Evolutionary conservation across 306 rosid genomes (phyloP), one percentile per base, ranked within the genome.

Genomic region (Cucurbita moschata): DNA sequence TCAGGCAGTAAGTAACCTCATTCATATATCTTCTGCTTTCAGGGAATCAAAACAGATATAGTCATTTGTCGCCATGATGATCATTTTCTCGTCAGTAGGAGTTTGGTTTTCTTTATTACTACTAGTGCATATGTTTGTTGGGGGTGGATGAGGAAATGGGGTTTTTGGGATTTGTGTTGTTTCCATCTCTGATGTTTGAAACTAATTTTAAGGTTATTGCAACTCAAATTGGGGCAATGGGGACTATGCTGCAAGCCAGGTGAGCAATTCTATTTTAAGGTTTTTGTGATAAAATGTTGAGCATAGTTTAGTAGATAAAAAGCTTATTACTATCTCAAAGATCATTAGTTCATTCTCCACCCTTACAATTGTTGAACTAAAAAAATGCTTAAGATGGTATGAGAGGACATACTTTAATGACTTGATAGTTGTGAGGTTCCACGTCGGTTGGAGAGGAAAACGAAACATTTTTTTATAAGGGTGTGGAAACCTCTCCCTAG

Each of bases 231-330:
- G 96, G 92, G 75, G 78, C 96, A 56, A 86, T 90, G 98, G 96
- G 97, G 73, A 90, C 97, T 30, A 80, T 93, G 63, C 79, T 93
- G 69, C 87, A 90, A 70, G 98, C 97, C 72, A 94, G 96, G 98
- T 94, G 42, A 78, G 89, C 77, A 61, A 16, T 73, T 5, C 35
- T 30, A 30, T 30, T 30, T 30, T 0, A 30, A 30, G 35, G 35
- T 57, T 57, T 21, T 1, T 5, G 60, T 55, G 60, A 19, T 55
- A 19, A 55, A 7, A 19, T 15, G 10, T 46, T 46, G 19, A 53
- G 57, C 55, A 53, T n/a, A 7, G 57, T 7, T 52, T 8, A 16
- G 57, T 52, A 8, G 8, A 53, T 16, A 53, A 19, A n/a, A n/a
- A 4, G n/a, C 4, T n/a, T n/a, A 53, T 53, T n/a, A 53, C 23